A percentile compares a stretch with the other conserved stretches of the same genome.
These are phyloP conservation scores for Phaseolus lunatus DNA, from an alignment of 306 rosid species.

Conservation along the genomic window DNA sequence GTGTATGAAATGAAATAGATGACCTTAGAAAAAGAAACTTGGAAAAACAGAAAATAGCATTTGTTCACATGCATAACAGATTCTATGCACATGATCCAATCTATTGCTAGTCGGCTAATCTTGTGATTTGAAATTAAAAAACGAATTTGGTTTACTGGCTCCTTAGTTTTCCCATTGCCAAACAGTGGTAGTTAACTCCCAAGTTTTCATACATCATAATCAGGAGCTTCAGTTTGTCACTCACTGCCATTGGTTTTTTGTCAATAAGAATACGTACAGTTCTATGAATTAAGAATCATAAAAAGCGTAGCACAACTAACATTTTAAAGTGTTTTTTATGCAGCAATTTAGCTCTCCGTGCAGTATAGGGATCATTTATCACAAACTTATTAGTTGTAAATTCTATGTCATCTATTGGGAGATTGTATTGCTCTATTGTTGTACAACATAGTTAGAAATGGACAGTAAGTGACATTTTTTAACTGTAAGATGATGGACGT, in stretches of 20 bases:
- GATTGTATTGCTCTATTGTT: conserved; percentile 17
- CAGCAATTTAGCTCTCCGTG: background rate
- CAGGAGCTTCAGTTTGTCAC: conserved; percentile 26
- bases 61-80: background rate
- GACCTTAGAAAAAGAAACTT: too few species aligned
- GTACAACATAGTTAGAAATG: conserved; percentile 20
- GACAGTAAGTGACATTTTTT: conserved; percentile 1
- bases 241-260: background rate
- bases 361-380: conserved; percentile 8
- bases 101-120: background rate
- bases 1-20: too few species aligned
- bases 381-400: conserved; percentile 11
- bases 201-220: conserved; percentile 1
- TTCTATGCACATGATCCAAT: conserved; percentile 5
- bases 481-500: conserved; percentile 36
- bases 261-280: background rate
- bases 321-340: background rate
- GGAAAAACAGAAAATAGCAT: background rate
- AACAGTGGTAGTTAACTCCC: background rate
- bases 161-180: conserved; percentile 5
- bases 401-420: conserved; percentile 11
- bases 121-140: conserved; percentile 10
- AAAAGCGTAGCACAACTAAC: background rate
- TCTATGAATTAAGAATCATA: background rate
- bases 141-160: background rate